Evolutionary conservation across 225 moss, liverwort and hornwort genomes (phyloP).

Genomic region (Bryoerythrophyllum caledonicum): DNA sequence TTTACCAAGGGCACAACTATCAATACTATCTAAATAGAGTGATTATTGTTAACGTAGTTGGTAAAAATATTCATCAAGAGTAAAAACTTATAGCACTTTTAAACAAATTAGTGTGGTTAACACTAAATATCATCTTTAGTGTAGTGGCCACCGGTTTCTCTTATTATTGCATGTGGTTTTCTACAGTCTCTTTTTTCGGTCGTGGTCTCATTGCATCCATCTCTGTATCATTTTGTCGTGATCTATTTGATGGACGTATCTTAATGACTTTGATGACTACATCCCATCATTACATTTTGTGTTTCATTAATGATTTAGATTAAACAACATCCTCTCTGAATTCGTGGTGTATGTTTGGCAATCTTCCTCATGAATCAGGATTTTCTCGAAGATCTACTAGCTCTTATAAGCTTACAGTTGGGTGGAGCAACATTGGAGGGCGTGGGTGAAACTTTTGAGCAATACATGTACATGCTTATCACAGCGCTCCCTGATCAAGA

Average conservation of each 20-base stretch:
- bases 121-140: too few species aligned
- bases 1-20: too few species aligned
- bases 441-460: slow-evolving; percentile 64
- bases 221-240: slow-evolving; percentile 6
- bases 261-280: background rate
- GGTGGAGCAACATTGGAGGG: slow-evolving; percentile 78
- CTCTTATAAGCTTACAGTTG: slow-evolving; percentile 84
- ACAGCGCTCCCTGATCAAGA: slow-evolving; percentile 81
- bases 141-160: slow-evolving; percentile 87
- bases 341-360: slow-evolving; percentile 14
- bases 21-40: too few species aligned
- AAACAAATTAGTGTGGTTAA: too few species aligned
- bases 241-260: background rate
- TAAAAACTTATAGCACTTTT: too few species aligned
- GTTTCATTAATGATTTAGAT: slow-evolving; percentile 16
- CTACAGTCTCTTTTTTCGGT: background rate
- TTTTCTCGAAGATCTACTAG: slow-evolving; percentile 79
- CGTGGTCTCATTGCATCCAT: slow-evolving; percentile 15
- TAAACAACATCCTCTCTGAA: background rate
- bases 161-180: slow-evolving; percentile 65
- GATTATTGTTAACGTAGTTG: too few species aligned
- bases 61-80: too few species aligned
- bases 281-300: background rate
- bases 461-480: slow-evolving; percentile 67
- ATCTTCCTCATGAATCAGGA: slow-evolving; percentile 49